These are phyloP conservation scores for Melaleuca alternifolia DNA, from an alignment of 345 rosid genomes.

Conservation along the genomic window DNA sequence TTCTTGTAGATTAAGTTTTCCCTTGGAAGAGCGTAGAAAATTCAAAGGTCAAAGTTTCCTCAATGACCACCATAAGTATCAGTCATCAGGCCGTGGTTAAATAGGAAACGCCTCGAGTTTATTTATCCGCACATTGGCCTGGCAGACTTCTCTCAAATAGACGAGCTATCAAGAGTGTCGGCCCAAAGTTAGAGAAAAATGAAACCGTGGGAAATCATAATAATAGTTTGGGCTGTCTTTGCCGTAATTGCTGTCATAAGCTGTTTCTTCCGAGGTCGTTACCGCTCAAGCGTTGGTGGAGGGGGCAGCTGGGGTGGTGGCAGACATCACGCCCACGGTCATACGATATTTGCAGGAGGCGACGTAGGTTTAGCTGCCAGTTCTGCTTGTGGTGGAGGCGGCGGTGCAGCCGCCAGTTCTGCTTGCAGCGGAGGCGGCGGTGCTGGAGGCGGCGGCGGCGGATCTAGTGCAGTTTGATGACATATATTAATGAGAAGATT, in stretches of 20 bases:
- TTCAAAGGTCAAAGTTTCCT: not conserved
- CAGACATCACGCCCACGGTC: not conserved
- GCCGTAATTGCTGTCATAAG: not conserved
- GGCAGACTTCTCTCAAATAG: not conserved
- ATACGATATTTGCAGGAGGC: not conserved
- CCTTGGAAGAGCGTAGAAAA: not conserved
- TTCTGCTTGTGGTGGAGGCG: not conserved
- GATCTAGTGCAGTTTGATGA: not conserved
- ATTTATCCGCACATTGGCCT: not conserved
- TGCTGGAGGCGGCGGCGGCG: not conserved
- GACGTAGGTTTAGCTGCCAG: not conserved
- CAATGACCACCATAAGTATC: not conserved
- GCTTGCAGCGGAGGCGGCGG: not conserved
- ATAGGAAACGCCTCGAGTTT: not conserved
- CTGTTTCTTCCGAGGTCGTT: not conserved
- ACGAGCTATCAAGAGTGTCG: not conserved
- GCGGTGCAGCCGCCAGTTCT: not conserved
- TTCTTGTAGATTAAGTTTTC: not conserved
- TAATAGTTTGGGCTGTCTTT: not conserved
- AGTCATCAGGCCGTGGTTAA: not conserved
- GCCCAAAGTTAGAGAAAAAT: not conserved
- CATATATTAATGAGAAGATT: conserved; percentile 5
- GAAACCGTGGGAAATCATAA: not conserved
- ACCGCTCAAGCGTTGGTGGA: not conserved
- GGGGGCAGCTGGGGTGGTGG: not conserved